These are phyloP conservation scores for Tephrocybe sp. DNA, from an alignment of 768 basidiomycete species.

Conservation along the genomic window DNA sequence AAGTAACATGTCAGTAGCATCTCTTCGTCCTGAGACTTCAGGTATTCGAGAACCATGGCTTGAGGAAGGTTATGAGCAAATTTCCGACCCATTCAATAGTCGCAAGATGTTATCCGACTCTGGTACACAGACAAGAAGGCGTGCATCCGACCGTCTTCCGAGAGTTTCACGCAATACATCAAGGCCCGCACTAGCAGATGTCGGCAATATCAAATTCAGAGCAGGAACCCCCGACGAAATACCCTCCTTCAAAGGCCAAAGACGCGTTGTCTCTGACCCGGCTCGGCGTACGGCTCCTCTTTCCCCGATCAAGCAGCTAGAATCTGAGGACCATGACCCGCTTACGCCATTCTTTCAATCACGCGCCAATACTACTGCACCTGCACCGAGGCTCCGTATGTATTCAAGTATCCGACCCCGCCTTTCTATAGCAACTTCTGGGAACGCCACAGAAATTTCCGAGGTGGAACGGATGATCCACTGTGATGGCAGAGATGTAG, in stretches of 20 bases:
- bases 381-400: background rate
- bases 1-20: slow-evolving; percentile 1
- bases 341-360: background rate
- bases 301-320: background rate
- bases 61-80: background rate
- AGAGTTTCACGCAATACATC: slow-evolving; percentile 1
- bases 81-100: background rate
- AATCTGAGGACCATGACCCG: background rate
- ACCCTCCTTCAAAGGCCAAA: slow-evolving; percentile 12
- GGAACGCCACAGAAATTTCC: no score
- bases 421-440: background rate
- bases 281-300: slow-evolving; percentile 8
- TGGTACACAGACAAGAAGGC: slow-evolving; percentile 1
- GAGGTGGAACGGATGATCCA: background rate
- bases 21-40: slow-evolving; percentile 5
- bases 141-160: slow-evolving; percentile 10
- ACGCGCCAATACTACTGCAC: slow-evolving; percentile 2
- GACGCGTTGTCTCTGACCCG: slow-evolving; percentile 32
- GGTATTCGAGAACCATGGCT: background rate
- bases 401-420: background rate
- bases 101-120: background rate
- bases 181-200: slow-evolving; percentile 13
- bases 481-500: background rate
- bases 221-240: slow-evolving; percentile 17
- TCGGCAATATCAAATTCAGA: slow-evolving; percentile 21